A percentile compares a stretch with the other conserved stretches of the same genome.
Evolutionary conservation across 306 rosid genomes (phyloP).

Genomic region (Biancaea sappan): DNA sequence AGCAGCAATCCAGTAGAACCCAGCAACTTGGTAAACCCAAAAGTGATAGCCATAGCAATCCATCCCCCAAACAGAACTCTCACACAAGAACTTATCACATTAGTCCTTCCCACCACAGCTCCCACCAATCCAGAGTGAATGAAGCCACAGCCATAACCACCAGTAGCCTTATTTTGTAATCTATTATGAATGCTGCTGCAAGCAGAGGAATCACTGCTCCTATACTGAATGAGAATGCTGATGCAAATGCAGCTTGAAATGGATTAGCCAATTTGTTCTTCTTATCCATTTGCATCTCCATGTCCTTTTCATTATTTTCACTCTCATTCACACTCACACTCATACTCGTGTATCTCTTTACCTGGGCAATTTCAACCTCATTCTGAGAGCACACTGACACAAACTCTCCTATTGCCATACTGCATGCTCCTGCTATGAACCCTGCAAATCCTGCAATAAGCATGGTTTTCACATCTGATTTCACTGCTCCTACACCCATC

Average conservation of each 20-base stretch:
- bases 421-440: constrained; percentile 39
- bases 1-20: constrained; percentile 1
- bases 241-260: constrained; percentile 34
- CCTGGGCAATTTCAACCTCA: constrained; percentile 34
- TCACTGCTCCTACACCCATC: constrained; percentile 42
- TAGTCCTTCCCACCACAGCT: constrained; percentile 28
- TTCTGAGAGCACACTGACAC: constrained; percentile 40
- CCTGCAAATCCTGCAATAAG: constrained; percentile 41
- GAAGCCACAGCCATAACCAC: constrained; percentile 30
- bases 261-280: constrained; percentile 33
- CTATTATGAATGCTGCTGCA: constrained; percentile 19
- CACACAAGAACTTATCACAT: constrained; percentile 6
- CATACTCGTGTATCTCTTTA: too few species aligned
- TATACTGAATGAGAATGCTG: constrained; percentile 22
- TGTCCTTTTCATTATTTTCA: background rate
- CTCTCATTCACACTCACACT: too few species aligned
- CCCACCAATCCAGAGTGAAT: constrained; percentile 34
- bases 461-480: constrained; percentile 30
- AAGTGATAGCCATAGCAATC: constrained; percentile 42
- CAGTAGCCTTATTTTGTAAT: constrained; percentile 19
- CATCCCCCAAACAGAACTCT: constrained; percentile 43
- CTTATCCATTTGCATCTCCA: constrained; percentile 11
- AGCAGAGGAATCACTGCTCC: constrained; percentile 33
- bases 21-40: constrained; percentile 35
- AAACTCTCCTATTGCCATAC: constrained; percentile 50